Conservation (phyloP, 495 filamentous ascomycete species). For the Rostrohypoxylon terebratum region DNA sequence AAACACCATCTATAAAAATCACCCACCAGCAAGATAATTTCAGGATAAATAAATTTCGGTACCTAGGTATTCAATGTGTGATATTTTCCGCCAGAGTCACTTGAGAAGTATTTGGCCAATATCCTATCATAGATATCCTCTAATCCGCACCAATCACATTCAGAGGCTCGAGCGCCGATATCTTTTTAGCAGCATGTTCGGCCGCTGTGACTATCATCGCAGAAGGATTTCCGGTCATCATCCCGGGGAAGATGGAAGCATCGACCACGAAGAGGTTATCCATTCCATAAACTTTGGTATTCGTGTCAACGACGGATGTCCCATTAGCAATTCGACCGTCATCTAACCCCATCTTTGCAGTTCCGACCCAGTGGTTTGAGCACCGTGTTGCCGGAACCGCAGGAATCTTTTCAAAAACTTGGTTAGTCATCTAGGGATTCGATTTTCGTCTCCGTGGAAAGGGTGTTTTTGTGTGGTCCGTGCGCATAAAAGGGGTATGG, state of each 20-base stretch:
- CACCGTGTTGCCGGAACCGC: slow-evolving; percentile 52
- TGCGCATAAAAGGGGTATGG: slow-evolving; percentile 20
- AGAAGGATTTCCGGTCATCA: slow-evolving; percentile 65
- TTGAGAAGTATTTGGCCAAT: not conserved
- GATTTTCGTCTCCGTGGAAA: not conserved
- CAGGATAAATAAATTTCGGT: not conserved
- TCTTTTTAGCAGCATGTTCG: slow-evolving; percentile 64
- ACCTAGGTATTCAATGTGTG: not conserved
- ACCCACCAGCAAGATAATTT: not conserved
- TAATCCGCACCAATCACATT: slow-evolving; percentile 10
- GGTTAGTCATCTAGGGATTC: slow-evolving; percentile 4
- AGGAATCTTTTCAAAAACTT: slow-evolving; percentile 39
- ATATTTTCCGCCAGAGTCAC: not conserved
- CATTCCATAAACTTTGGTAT: slow-evolving; percentile 68
- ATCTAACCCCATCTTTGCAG: slow-evolving; percentile 67
- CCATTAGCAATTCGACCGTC: slow-evolving; percentile 63
- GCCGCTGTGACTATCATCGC: slow-evolving; percentile 65
- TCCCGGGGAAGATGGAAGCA: slow-evolving; percentile 56
- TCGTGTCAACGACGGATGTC: slow-evolving; percentile 66
- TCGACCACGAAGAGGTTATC: slow-evolving; percentile 63
- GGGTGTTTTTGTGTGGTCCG: not conserved
- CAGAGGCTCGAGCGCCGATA: slow-evolving; percentile 57
- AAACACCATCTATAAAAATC: too few relatives aligned
- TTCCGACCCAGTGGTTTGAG: slow-evolving; percentile 63
- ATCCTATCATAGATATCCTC: not conserved